Evolutionary conservation across 2,329 filamentous ascomycete genomes (phyloP), one percentile per base, ranked within the genome.

Genomic region (Ambrosiella xylebori): DNA sequence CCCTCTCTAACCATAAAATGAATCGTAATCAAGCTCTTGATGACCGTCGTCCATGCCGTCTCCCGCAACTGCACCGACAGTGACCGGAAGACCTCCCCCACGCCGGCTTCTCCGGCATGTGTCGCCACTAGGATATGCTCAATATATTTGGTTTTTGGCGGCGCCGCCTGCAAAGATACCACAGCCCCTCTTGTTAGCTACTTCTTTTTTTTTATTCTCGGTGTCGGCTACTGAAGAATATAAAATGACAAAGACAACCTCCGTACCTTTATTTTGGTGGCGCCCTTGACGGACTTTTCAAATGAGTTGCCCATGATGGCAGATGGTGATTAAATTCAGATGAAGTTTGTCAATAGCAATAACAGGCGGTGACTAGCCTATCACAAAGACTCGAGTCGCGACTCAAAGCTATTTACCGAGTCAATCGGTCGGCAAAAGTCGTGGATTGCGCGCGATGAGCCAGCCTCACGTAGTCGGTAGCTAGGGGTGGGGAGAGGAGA

Each of bases 1-100:
- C 93, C 93, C 73, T 98, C 93, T 64, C 93, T 82, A 68, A 98
- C 93, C 93, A 98, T 97, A 61, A 97, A 75, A 70, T 98, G 93
- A 52, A 95, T 82, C 54, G 95, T 93, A 65, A 97, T 95, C 64
- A 98, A 76, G 65, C 88, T 85, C 75, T 98, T 98, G 82, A 96
- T 95, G 63, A 95, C 91, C 59, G 97, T 89, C n/a, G 93, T 98
- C 93, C 93, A 98, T 76, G 93, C 95, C 64, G 91, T 91, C 70
- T 98, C 93, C 68, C 89, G 85, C 64, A 98, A 73, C 56, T 93
- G 82, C 68, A 88, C 82, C 68, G 94, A 89, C 57, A 98, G 76
- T 47, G 89, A 88, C 61, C 93, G 84, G 70, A 98, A 97, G 67
- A 98, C 87, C 73, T 98, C 93, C 61, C 85, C 91, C 61, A 98